Percentiles rank a stretch among this genome's conserved stretches.
phyloP scores from a whole-genome alignment of 306 rosid genomes.

The Vigna radiata region DNA sequence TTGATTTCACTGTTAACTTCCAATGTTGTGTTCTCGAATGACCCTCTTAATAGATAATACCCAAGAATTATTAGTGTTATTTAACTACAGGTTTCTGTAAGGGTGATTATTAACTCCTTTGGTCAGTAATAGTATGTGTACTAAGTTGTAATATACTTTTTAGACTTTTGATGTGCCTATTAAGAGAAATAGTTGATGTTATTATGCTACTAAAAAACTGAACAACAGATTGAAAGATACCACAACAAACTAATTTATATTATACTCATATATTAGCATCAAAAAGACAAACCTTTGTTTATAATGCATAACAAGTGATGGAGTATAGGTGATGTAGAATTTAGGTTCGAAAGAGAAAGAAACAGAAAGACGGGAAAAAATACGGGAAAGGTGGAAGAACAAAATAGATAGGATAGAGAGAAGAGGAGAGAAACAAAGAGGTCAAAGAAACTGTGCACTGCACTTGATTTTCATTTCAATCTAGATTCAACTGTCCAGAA shows the following conservation, averaged over 20 bases:
- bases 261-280: constrained; percentile 13
- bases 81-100: constrained; percentile 25
- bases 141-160: constrained; percentile 37
- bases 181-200: constrained; percentile 32
- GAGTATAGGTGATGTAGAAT: background rate
- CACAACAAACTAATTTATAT: constrained; percentile 41
- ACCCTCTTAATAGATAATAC: constrained; percentile 28
- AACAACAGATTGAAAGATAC: constrained; percentile 9
- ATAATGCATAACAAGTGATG: constrained; percentile 25
- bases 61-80: constrained; percentile 25
- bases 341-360: too few relatives aligned
- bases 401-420: too few relatives aligned
- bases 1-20: constrained; percentile 39
- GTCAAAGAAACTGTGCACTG: too few relatives aligned
- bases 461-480: too few relatives aligned
- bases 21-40: constrained; percentile 37
- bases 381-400: too few relatives aligned
- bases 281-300: constrained; percentile 35
- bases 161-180: constrained; percentile 31
- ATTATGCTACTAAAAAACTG: constrained; percentile 31
- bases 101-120: constrained; percentile 37
- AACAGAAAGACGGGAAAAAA: too few relatives aligned
- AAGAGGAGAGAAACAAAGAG: too few relatives aligned
- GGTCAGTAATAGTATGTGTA: constrained; percentile 11
- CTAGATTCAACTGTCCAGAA: too few relatives aligned